These are phyloP conservation scores for Phoma sp. DNA, from an alignment of 2,329 filamentous ascomycete genomes.

Conservation along the genomic window DNA sequence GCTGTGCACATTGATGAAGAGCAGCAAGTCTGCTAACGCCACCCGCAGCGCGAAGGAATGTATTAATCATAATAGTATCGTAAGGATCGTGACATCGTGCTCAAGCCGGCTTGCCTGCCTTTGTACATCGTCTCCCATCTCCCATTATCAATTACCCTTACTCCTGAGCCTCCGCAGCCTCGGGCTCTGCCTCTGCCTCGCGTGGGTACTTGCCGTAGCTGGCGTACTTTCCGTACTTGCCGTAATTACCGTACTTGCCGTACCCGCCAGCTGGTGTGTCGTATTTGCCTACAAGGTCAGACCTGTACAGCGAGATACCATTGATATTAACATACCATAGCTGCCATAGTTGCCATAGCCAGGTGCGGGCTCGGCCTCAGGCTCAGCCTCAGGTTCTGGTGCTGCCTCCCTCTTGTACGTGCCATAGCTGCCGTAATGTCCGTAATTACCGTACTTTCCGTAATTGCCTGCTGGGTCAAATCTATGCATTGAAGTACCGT, in stretches of 20 bases:
- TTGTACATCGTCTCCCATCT: background rate
- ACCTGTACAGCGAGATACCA: background rate
- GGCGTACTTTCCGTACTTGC: slow-evolving; percentile 26
- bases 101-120: background rate
- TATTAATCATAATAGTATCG: background rate
- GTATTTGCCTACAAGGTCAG: slow-evolving; percentile 19
- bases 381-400: slow-evolving; percentile 6
- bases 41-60: no score
- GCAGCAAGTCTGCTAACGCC: no score
- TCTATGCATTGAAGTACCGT: no score
- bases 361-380: background rate
- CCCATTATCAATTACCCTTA: background rate
- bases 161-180: slow-evolving; percentile 1
- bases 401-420: slow-evolving; percentile 3
- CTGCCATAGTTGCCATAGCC: slow-evolving; percentile 26
- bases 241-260: slow-evolving; percentile 15
- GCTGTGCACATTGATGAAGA: no score
- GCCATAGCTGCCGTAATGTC: slow-evolving; percentile 19
- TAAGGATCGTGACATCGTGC: slow-evolving; percentile 1
- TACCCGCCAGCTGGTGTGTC: slow-evolving; percentile 12
- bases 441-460: slow-evolving; percentile 12
- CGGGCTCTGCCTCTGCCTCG: background rate
- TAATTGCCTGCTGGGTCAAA: background rate
- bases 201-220: slow-evolving; percentile 25
- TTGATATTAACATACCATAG: slow-evolving; percentile 14